Evolutionary conservation across 768 basidiomycete genomes (phyloP).

Genomic region (Tricholoma matsutake): DNA sequence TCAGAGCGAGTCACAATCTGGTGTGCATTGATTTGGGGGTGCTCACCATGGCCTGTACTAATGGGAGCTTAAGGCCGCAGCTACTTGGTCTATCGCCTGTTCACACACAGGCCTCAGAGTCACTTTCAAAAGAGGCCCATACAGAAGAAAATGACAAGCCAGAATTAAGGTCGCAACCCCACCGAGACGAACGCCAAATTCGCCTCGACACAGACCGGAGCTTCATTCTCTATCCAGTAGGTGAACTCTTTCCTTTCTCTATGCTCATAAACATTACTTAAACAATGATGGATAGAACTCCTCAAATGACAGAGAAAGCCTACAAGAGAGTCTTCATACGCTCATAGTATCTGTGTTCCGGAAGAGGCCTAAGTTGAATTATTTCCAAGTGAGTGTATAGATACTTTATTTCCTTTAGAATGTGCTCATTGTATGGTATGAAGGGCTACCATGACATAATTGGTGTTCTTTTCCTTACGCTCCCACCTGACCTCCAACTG

Average conservation of each 20-base stretch:
- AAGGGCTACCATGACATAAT: conserved; percentile 94
- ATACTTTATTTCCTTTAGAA: background rate
- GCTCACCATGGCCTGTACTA: background rate
- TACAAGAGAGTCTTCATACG: conserved; percentile 65
- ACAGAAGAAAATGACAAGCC: conserved; percentile 1
- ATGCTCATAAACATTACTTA: background rate
- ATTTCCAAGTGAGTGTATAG: conserved; percentile 64
- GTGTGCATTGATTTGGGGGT: conserved; percentile 21
- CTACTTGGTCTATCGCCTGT: conserved; percentile 13
- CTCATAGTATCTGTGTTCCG: conserved; percentile 77
- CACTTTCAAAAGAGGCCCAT: background rate
- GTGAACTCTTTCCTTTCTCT: conserved; percentile 38
- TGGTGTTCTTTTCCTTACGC: conserved; percentile 75
- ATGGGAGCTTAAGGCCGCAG: conserved; percentile 9
- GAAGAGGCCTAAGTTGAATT: conserved; percentile 66
- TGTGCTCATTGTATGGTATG: background rate
- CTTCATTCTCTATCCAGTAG: conserved; percentile 90
- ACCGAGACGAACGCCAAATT: conserved; percentile 86
- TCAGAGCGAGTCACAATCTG: conserved; percentile 39
- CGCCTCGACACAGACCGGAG: conserved; percentile 87
- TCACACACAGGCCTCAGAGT: background rate
- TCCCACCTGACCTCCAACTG: conserved; percentile 58
- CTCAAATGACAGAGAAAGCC: conserved; percentile 42
- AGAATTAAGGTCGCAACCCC: conserved; percentile 25
- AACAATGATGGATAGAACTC: conserved; percentile 11